Conservation (phyloP, 2,329 filamentous ascomycete species). For the Fusarium secorum region DNA sequence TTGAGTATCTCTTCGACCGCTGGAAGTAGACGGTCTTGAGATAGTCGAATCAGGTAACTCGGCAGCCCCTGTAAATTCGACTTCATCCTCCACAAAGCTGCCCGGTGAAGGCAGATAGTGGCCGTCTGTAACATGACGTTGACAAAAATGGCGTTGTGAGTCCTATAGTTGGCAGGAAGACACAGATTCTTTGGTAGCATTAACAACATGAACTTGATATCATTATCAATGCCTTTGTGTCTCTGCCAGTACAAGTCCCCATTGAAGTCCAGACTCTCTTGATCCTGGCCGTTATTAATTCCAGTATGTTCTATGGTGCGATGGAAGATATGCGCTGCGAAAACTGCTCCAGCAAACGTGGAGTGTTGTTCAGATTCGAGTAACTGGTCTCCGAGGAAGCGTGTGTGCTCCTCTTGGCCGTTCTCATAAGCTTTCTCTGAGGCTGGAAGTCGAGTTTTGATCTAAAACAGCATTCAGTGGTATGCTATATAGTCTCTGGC, state of each 20-base stretch:
- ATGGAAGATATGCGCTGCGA: conserved; percentile 11
- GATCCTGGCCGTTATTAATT: neutral
- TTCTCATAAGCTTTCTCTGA: conserved; percentile 4
- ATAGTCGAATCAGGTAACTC: conserved; percentile 6
- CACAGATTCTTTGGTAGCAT: conserved; percentile 15
- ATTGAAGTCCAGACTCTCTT: neutral
- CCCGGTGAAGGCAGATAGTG: conserved; percentile 17
- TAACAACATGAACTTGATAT: conserved; percentile 12
- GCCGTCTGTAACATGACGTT: conserved; percentile 19
- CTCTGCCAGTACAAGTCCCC: neutral
- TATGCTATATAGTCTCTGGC: accelerated
- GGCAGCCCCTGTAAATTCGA: neutral
- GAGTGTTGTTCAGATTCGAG: neutral
- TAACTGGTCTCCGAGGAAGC: conserved; percentile 7
- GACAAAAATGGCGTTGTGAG: conserved; percentile 14
- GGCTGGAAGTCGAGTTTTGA: conserved; percentile 6
- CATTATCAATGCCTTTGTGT: conserved; percentile 8
- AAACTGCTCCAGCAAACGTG: conserved; percentile 2
- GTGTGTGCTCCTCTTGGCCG: neutral
- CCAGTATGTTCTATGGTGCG: conserved; percentile 13
- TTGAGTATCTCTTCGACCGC: conserved; percentile 13
- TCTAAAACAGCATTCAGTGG: neutral
- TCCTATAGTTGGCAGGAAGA: conserved; percentile 12
- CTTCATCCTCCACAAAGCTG: conserved; percentile 19
- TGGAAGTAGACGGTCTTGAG: conserved; percentile 10